These are phyloP conservation scores for Candida sakaeoensis DNA, from an alignment of 805 yeast species.

Conservation along the genomic window DNA sequence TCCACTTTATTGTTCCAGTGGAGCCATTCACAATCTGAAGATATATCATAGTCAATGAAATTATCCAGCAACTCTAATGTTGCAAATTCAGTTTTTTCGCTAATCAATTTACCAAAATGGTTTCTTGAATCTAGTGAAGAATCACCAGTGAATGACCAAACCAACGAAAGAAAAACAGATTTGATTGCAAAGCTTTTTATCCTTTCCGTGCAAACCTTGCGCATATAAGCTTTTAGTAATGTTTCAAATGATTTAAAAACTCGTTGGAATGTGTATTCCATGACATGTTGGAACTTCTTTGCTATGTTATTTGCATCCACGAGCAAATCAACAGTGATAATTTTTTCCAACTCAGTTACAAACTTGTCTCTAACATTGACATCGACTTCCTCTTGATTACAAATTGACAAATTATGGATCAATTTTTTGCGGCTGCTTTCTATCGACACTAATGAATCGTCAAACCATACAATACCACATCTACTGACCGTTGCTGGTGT, in stretches of 20 bases:
- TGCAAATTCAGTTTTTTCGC: slow-evolving; percentile 15
- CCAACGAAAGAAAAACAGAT: slow-evolving; percentile 33
- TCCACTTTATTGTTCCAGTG: slow-evolving; percentile 40
- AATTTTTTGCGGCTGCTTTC: slow-evolving; percentile 15
- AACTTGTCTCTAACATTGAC: slow-evolving; percentile 14
- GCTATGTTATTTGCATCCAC: slow-evolving; percentile 22
- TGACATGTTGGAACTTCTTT: slow-evolving; percentile 40
- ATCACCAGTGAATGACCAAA: slow-evolving; percentile 71
- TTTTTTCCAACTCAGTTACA: slow-evolving; percentile 5
- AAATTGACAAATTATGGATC: slow-evolving; percentile 16
- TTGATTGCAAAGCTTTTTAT: slow-evolving; percentile 26
- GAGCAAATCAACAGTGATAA: slow-evolving; percentile 11
- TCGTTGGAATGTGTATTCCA: slow-evolving; percentile 42
- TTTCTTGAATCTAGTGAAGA: slow-evolving; percentile 35
- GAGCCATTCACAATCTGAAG: slow-evolving; percentile 47
- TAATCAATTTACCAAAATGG: slow-evolving; percentile 29
- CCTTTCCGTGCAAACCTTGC: slow-evolving; percentile 20
- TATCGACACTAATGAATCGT: slow-evolving; percentile 22
- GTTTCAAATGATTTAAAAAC: slow-evolving; percentile 37
- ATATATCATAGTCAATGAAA: slow-evolving; percentile 42
- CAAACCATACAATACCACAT: slow-evolving; percentile 84
- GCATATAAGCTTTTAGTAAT: slow-evolving; percentile 34
- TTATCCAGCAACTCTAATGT: slow-evolving; percentile 12
- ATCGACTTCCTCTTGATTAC: slow-evolving; percentile 7
- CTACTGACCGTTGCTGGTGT: slow-evolving; percentile 92